Evolutionary conservation across 2,329 filamentous ascomycete genomes (phyloP).

Genomic region (Ophiocordyceps australis): DNA sequence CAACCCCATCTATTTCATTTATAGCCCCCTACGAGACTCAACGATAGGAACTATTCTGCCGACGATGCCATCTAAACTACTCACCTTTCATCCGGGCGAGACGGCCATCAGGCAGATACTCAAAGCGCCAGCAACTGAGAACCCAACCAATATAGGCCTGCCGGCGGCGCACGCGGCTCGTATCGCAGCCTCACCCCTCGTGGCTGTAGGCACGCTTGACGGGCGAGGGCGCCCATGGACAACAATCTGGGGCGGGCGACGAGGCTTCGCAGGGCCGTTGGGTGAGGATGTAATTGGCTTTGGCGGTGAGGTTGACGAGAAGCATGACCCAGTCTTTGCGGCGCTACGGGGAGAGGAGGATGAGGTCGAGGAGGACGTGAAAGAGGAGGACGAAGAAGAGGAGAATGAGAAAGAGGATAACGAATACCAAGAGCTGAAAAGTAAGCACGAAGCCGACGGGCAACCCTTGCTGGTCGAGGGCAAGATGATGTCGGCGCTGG

Average conservation of each 20-base stretch:
- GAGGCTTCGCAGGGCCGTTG: constrained; percentile 47
- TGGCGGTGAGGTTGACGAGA: constrained; percentile 37
- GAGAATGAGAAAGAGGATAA: too few species aligned
- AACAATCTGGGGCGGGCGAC: constrained; percentile 57
- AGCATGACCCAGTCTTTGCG: constrained; percentile 51
- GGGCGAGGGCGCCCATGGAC: constrained; percentile 51
- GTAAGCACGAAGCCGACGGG: too few species aligned
- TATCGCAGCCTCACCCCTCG: constrained; percentile 42
- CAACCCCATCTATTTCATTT: too few species aligned
- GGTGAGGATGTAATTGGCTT: constrained; percentile 46
- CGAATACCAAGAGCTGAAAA: too few species aligned
- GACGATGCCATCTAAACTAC: too few species aligned
- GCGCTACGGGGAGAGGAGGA: constrained; percentile 35
- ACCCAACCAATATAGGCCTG: constrained; percentile 50
- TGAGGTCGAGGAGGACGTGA: constrained; percentile 18
- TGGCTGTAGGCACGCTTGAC: constrained; percentile 60
- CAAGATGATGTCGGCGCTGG: constrained; percentile 28
- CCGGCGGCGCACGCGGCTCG: constrained; percentile 41
- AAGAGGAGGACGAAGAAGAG: too few species aligned
- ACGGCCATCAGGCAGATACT: constrained; percentile 43
- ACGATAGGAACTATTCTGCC: too few species aligned
- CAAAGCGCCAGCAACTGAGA: constrained; percentile 33
- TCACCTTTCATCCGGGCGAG: constrained; percentile 51
- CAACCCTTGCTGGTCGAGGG: constrained; percentile 6
- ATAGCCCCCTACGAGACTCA: too few species aligned